A percentile compares a stretch with the other conserved stretches of the same genome.
Conservation (phyloP, 2,329 filamentous ascomycete genomes). For the Calonectria fujianensis region DNA sequence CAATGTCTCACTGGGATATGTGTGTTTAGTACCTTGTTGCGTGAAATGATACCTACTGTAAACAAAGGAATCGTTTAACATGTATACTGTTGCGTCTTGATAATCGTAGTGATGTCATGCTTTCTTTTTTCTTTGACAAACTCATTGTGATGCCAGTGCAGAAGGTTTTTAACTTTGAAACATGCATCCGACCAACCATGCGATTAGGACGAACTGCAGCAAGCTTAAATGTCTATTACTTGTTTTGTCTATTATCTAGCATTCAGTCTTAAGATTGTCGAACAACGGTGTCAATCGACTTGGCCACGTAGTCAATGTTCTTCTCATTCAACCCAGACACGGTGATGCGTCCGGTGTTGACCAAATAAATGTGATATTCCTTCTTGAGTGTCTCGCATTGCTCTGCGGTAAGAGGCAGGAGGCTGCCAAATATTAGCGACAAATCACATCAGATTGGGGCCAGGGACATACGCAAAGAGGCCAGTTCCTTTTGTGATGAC, state of each 20-base stretch:
- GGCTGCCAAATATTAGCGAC: conserved; percentile 24
- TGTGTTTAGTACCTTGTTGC: not conserved
- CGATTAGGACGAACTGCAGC: not conserved
- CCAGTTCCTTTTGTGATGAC: conserved; percentile 40
- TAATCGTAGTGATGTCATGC: not conserved
- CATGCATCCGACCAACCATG: not conserved
- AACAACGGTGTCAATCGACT: conserved; percentile 33
- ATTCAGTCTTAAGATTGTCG: conserved; percentile 20
- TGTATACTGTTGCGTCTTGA: not conserved
- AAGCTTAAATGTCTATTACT: not conserved
- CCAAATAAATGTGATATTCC: conserved; percentile 42
- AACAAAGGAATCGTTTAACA: not conserved
- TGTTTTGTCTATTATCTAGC: not conserved
- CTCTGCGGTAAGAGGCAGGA: conserved; percentile 19
- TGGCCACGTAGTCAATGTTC: conserved; percentile 39
- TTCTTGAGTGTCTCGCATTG: conserved; percentile 39
- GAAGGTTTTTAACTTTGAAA: not conserved
- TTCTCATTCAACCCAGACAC: conserved; percentile 33
- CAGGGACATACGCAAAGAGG: conserved; percentile 36
- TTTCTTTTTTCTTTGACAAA: not conserved
- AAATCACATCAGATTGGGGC: not conserved
- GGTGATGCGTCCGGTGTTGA: conserved; percentile 33
- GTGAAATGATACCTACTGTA: not conserved
- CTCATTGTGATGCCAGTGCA: not conserved
- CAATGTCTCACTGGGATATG: not conserved